These are phyloP conservation scores for Pythium periplocum DNA, from an alignment of 352 stramenopile species.

Conservation along the genomic window DNA sequence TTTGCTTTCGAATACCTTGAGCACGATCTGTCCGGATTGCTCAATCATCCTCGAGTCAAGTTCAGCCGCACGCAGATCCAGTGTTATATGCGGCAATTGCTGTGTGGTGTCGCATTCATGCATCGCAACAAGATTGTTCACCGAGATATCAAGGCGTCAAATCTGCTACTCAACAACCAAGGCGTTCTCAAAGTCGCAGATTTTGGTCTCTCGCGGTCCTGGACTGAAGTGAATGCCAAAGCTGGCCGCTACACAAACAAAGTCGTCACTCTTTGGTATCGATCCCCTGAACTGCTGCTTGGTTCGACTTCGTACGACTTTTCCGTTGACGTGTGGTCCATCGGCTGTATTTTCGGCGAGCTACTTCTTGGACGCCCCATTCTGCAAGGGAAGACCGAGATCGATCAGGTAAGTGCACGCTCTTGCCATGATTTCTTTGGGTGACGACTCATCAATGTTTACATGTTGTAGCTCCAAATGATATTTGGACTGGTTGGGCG, in stretches of 20 bases:
- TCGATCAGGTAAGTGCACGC: slow-evolving; percentile 53
- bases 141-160: slow-evolving; percentile 84
- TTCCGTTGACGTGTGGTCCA: slow-evolving; percentile 94
- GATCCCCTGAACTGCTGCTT: slow-evolving; percentile 90
- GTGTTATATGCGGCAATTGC: slow-evolving; percentile 84
- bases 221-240: slow-evolving; percentile 83
- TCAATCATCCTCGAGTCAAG: slow-evolving; percentile 81
- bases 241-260: slow-evolving; percentile 91
- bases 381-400: slow-evolving; percentile 75
- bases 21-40: slow-evolving; percentile 73
- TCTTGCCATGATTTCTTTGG: too few species aligned
- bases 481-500: slow-evolving; percentile 75
- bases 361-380: slow-evolving; percentile 76
- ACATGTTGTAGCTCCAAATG: slow-evolving; percentile 46
- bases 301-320: slow-evolving; percentile 90
- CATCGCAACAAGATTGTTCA: slow-evolving; percentile 87
- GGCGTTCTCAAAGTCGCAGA: slow-evolving; percentile 83
- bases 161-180: slow-evolving; percentile 79
- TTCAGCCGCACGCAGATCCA: slow-evolving; percentile 84
- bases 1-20: slow-evolving; percentile 88
- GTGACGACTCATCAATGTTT: too few species aligned
- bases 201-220: slow-evolving; percentile 79
- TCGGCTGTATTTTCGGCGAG: slow-evolving; percentile 86
- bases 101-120: slow-evolving; percentile 83
- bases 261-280: slow-evolving; percentile 94